These are phyloP conservation scores for Medicago lupulina DNA, from an alignment of 306 rosid species.

Conservation along the genomic window DNA sequence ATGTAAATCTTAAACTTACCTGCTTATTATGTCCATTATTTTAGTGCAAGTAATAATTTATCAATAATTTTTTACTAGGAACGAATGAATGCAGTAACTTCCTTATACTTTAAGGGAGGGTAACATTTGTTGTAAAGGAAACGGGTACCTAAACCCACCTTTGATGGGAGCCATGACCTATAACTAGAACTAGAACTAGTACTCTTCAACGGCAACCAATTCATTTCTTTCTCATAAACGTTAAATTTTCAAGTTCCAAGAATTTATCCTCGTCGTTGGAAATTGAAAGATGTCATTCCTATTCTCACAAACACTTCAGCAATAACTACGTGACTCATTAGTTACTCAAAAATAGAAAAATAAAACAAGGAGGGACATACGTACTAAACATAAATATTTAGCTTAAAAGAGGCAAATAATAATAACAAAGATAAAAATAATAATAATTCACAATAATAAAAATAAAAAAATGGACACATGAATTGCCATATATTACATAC, in stretches of 20 bases:
- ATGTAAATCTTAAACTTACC: not conserved
- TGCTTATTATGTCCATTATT: not conserved
- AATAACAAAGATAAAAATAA: constrained; percentile 11
- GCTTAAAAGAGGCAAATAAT: not conserved
- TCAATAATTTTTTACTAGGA: not conserved
- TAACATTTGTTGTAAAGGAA: not conserved
- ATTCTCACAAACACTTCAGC: not conserved
- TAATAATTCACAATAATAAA: constrained; percentile 2
- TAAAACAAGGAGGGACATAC: not conserved
- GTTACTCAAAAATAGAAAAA: not conserved
- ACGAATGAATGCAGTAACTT: not conserved
- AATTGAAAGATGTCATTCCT: constrained; percentile 1
- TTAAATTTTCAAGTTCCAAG: constrained; percentile 8
- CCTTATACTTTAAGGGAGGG: not conserved
- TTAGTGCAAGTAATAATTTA: not conserved
- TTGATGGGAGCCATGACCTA: not conserved
- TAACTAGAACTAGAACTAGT: not conserved
- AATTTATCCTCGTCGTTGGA: not conserved
- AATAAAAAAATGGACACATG: constrained; percentile 40
- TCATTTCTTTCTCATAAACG: not conserved
- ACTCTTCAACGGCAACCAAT: not conserved
- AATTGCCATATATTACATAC: constrained; percentile 25
- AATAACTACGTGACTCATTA: not conserved
- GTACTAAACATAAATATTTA: not conserved
- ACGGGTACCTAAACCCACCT: not conserved